A percentile compares a stretch with the other conserved stretches of the same genome.
Evolutionary conservation across 192 early-diverging fungal species (phyloP).

Genomic region (Linnemannia elongata): DNA sequence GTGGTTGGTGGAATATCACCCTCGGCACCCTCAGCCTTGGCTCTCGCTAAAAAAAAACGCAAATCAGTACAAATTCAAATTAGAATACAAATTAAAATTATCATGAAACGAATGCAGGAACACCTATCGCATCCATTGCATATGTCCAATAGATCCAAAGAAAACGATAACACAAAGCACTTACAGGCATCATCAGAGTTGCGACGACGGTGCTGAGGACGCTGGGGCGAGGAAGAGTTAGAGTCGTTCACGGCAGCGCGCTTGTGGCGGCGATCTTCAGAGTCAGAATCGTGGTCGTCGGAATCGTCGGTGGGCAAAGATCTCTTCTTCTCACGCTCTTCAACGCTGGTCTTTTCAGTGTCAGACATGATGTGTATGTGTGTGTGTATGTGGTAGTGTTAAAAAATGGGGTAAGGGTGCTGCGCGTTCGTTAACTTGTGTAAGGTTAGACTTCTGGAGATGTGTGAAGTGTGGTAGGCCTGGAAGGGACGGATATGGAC

Average conservation of each 20-base stretch:
- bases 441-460: background rate
- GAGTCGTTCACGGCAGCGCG: slow-evolving; percentile 61
- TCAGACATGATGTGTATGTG: slow-evolving; percentile 39
- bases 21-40: slow-evolving; percentile 45
- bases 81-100: background rate
- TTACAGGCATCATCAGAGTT: slow-evolving; percentile 56
- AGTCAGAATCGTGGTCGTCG: slow-evolving; percentile 58
- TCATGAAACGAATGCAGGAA: background rate
- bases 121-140: background rate
- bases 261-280: slow-evolving; percentile 58
- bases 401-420: slow-evolving; percentile 5
- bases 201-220: slow-evolving; percentile 55
- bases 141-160: background rate
- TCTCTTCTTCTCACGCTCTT: slow-evolving; percentile 61
- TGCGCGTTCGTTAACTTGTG: slow-evolving; percentile 8
- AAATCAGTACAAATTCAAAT: background rate
- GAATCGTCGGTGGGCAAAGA: slow-evolving; percentile 60
- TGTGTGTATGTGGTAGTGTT: slow-evolving; percentile 2
- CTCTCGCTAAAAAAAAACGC: slow-evolving; percentile 8
- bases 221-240: slow-evolving; percentile 54
- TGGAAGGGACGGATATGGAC: slow-evolving; percentile 29
- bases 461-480: slow-evolving; percentile 7
- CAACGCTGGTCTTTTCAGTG: slow-evolving; percentile 45
- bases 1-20: slow-evolving; percentile 56
- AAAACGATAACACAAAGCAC: background rate